Base-by-base conservation (phyloP, 1,284 basidiomycete genomes). In the Leccinum griseonigrum region DNA sequence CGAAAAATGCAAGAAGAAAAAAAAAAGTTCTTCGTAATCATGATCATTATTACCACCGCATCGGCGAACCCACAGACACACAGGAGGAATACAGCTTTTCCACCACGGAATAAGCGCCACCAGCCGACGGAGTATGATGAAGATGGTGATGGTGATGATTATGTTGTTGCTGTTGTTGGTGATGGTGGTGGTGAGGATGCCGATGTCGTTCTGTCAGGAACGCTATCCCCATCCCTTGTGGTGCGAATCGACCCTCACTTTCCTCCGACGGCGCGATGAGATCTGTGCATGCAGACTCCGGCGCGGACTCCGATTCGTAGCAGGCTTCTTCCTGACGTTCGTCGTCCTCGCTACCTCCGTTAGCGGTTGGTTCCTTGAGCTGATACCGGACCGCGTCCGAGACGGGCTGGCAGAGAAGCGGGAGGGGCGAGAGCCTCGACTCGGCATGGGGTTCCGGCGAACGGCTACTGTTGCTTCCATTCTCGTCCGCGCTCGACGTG, bases 331-430 rank as follows among this genome's bases (percentile, higher is more conserved):
- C 28, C 50, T 34, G n/a, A 48, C 63, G 18, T 52, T 62, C 16
- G 40, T 7, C 32, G 56, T 38, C 56, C 55, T 56, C 18, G 5
- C 50, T 56, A 56, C 56, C 22, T 5, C 52, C 54, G 57, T 48
- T 18, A 3, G 52, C 28, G n/a, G 56, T 28, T 13, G 57, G 34
- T 28, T 58, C 58, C 54, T 67, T 69, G 57, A 75, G 48, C 22
- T 72, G 74, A 59, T 73, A 75, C 56, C 72, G 57, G 54, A 73
- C 31, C 8, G 65, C 66, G 53, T 73, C 74, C 28, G 74, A 75
- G 3, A 73, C 74, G 3, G 72, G 72, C 59, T 75, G 72, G 54
- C 74, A 73, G 54, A 73, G 74, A 56, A 73, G 51, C 3, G 72
- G 74, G 4, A 73, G 65, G 7, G 73, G 73, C 1, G 74, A 75